Evolutionary conservation across 2,329 filamentous ascomycete genomes (phyloP).

Genomic region (Trichoderma aggressivum): DNA sequence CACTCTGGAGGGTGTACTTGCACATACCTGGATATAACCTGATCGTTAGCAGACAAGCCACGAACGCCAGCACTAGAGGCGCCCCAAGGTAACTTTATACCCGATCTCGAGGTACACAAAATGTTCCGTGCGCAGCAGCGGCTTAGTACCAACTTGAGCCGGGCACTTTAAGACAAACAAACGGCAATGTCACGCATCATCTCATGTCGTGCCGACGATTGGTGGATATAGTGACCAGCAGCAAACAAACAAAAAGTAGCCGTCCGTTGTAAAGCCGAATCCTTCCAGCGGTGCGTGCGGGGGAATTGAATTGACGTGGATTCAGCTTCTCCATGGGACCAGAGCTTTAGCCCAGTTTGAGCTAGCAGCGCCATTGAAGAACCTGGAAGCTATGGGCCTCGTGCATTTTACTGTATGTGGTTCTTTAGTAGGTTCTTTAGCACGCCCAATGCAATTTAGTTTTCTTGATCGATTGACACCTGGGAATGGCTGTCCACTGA

Average conservation of each 20-base stretch:
- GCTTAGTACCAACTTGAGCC: not conserved
- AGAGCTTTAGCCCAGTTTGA: not conserved
- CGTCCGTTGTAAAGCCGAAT: not conserved
- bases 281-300: slow-evolving; percentile 3
- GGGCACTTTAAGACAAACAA: not conserved
- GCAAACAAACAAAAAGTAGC: not conserved
- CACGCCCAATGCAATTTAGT: not conserved
- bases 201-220: not conserved
- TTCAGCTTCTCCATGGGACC: not conserved
- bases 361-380: not conserved
- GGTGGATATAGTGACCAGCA: not conserved
- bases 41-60: not conserved
- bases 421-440: not conserved
- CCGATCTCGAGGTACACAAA: not conserved
- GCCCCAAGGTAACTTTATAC: not conserved
- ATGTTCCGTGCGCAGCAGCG: not conserved
- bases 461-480: not conserved
- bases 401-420: not conserved
- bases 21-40: not conserved
- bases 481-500: not conserved
- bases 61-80: not conserved
- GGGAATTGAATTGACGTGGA: not conserved
- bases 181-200: not conserved
- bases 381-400: not conserved
- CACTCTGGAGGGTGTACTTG: not conserved